Percentiles rank a stretch among this genome's conserved stretches.
Evolutionary conservation across 306 rosid genomes (phyloP).

Genomic region (Pterocarpus macrocarpus): DNA sequence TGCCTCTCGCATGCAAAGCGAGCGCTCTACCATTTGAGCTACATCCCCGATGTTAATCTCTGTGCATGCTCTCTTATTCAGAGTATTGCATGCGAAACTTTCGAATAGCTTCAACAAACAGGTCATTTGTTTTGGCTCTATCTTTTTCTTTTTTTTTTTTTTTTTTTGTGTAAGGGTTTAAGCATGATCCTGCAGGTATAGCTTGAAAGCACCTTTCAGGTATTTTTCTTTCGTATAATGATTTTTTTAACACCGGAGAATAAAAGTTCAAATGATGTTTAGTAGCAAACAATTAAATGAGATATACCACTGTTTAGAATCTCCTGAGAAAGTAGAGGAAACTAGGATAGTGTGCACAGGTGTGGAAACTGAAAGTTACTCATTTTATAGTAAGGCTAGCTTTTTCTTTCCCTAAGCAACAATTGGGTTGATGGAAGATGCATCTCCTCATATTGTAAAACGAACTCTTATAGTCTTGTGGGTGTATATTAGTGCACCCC

Average conservation of each 20-base stretch:
- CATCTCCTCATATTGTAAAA: background rate
- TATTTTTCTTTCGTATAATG: background rate
- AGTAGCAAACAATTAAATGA: background rate
- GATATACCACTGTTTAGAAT: background rate
- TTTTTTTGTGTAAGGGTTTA: too few species aligned
- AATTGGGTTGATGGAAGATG: background rate
- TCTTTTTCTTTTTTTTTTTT: too few species aligned
- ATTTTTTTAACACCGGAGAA: background rate
- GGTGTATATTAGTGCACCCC: background rate
- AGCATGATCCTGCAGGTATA: background rate
- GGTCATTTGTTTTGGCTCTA: background rate
- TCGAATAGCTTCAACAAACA: too few species aligned
- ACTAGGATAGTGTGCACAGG: background rate
- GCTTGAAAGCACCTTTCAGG: background rate
- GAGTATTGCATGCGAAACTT: too few species aligned
- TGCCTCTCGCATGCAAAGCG: constrained; percentile 98
- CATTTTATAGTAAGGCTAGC: background rate
- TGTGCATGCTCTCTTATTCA: too few species aligned
- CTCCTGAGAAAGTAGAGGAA: background rate
- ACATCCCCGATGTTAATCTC: constrained; percentile 61
- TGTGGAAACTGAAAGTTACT: background rate
- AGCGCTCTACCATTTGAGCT: constrained; percentile 99
- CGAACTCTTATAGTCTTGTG: background rate
- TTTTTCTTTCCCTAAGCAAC: background rate
- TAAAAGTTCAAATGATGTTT: background rate